phyloP scores from a whole-genome alignment of 139 green algal species.

The Chlorella sp. region DNA sequence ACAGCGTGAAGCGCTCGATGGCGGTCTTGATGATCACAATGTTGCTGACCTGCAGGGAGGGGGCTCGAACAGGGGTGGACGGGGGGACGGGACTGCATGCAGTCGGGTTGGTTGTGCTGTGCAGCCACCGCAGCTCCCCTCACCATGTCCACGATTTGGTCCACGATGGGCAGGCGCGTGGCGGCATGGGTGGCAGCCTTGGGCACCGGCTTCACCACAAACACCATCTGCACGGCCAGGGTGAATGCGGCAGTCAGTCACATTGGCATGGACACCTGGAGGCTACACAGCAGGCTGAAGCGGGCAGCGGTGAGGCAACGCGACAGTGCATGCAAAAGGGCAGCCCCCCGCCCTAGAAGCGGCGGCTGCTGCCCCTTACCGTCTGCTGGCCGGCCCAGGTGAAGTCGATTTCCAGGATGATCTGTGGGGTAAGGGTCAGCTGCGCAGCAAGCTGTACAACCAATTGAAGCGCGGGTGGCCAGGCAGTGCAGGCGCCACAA shows the following conservation, averaged over 20 bases:
- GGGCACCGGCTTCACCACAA: slow-evolving; percentile 35
- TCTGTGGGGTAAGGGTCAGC: not conserved
- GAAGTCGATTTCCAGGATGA: slow-evolving; percentile 21
- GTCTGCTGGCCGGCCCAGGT: slow-evolving; percentile 21
- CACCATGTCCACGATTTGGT: slow-evolving; percentile 25
- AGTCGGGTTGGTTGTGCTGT: too few species aligned
- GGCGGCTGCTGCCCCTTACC: not conserved
- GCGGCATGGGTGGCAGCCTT: not conserved
- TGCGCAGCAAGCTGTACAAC: not conserved
- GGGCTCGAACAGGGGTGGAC: too few species aligned
- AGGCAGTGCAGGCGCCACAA: not conserved
- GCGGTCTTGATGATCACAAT: slow-evolving; percentile 28
- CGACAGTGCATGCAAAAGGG: too few species aligned
- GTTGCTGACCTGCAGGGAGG: slow-evolving; percentile 8
- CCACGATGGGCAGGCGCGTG: slow-evolving; percentile 14
- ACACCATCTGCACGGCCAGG: too few species aligned
- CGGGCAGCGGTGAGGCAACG: too few species aligned
- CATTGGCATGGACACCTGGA: too few species aligned
- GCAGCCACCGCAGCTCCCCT: not conserved
- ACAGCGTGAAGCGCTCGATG: slow-evolving; percentile 11
- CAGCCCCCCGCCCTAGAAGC: too few species aligned
- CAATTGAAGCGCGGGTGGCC: too few species aligned
- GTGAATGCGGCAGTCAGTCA: too few species aligned
- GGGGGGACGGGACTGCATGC: too few species aligned
- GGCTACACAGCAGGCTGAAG: too few species aligned